Percentiles rank a stretch among this genome's conserved stretches.
Conservation (phyloP, 257 asterid species). For the Paraleonurus japonicus region DNA sequence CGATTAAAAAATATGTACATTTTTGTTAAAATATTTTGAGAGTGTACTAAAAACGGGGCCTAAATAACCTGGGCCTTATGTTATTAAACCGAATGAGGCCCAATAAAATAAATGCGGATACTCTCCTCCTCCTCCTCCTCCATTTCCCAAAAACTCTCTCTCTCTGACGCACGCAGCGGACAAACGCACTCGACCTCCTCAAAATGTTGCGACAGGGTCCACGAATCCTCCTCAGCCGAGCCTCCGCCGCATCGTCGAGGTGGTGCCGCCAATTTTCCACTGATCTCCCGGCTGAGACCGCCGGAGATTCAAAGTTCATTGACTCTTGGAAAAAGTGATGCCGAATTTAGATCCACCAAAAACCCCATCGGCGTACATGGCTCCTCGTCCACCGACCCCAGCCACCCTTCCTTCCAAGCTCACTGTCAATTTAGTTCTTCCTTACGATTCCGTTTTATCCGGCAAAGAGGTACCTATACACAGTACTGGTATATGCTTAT, state of each 20-base stretch:
- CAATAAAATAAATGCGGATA: no score
- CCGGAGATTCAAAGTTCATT: conserved; percentile 49
- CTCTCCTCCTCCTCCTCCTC: no score
- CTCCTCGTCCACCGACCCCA: conserved; percentile 63
- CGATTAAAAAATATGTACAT: no score
- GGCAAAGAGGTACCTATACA: conserved; percentile 49
- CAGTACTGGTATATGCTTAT: neutral
- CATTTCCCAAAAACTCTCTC: no score
- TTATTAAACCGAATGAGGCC: no score
- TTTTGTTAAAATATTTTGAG: no score
- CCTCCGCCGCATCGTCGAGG: conserved; percentile 48
- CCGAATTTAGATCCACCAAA: conserved; percentile 64
- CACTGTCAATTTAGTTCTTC: conserved; percentile 79
- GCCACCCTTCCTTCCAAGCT: conserved; percentile 69
- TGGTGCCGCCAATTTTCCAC: conserved; percentile 59
- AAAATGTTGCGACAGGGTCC: conserved; percentile 58
- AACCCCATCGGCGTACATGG: conserved; percentile 60
- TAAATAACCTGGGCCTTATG: no score
- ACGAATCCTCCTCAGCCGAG: conserved; percentile 46
- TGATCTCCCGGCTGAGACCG: conserved; percentile 47
- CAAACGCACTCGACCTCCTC: conserved; percentile 11
- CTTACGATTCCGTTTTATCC: conserved; percentile 51
- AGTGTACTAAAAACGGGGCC: no score
- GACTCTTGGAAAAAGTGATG: conserved; percentile 56
- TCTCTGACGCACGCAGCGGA: neutral